Percentiles rank a stretch among this genome's conserved stretches.
Conservation (phyloP, 495 filamentous ascomycete species). For the Trichoderma asperelloides region DNA sequence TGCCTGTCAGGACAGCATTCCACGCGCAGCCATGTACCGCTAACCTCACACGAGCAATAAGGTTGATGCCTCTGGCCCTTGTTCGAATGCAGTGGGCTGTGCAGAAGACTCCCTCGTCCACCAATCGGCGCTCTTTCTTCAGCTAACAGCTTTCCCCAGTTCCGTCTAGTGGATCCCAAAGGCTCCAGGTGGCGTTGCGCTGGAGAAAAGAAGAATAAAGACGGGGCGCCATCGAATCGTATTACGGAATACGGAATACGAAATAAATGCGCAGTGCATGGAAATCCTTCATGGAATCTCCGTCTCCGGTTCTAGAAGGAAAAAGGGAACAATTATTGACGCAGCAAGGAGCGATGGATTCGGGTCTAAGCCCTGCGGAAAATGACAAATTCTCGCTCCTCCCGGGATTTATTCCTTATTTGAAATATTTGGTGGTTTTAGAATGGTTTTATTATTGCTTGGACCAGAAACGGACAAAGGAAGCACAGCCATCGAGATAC, state of each 20-base stretch:
- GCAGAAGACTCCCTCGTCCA: not conserved
- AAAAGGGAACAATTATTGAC: no score
- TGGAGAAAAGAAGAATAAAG: no score
- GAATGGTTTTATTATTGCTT: no score
- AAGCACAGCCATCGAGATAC: no score
- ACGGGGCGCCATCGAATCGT: no score
- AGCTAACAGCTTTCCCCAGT: not conserved
- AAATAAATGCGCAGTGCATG: not conserved
- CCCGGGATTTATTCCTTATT: not conserved
- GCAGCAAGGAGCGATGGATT: no score
- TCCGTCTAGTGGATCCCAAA: not conserved
- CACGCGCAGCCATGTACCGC: not conserved
- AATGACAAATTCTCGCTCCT: not conserved
- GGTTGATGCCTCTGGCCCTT: not conserved
- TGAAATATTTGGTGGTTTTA: no score
- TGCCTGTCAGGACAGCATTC: no score
- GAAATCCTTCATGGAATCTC: not conserved
- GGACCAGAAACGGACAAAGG: no score
- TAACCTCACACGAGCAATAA: not conserved
- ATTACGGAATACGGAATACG: not conserved
- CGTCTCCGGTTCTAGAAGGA: not conserved
- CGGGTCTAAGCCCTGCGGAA: not conserved
- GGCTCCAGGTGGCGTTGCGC: not conserved
- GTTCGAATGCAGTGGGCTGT: not conserved
- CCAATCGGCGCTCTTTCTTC: not conserved